Evolutionary conservation across 2,329 filamentous ascomycete genomes (phyloP), one percentile per base, ranked within the genome.

Genomic region (Aspergillus ochraceus): DNA sequence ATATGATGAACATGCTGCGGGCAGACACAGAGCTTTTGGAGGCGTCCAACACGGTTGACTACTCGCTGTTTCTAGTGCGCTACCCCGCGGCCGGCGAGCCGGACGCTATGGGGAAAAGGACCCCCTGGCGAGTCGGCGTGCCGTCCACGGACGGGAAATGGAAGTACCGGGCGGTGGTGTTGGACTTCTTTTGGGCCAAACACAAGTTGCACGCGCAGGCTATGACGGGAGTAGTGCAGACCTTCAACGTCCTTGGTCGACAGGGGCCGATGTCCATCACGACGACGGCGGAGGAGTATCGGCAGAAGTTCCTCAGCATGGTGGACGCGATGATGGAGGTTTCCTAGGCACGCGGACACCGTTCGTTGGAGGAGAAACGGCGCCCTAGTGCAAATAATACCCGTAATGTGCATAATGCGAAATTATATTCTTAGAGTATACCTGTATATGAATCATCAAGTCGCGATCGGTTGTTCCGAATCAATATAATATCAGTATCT

Each of bases 171-270:
- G 87, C 84, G 3, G 83, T 88, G 0, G 75, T 92, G 14, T 78
- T 92, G 36, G 90, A 92, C 72, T 92, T 92, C 75, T 91, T 92
- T 78, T 92, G 89, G 89, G 85, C 88, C 0, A 90, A 89, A 74
- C 88, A 91, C 73, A 88, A 88, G 65, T 67, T 87, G 0, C 87
- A 86, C 56, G 86, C 90, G 0, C 84, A 83, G 71, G 79, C 84
- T 1, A 84, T 91, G 83, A 90, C 88, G 0, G 81, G 83, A 0
- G 72, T 91, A 39, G 84, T 92, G 60, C 83, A 83, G 52, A 76
- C 81, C 0, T 90, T 87, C 67, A 91, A 91, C 66, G 67, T 82
- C 12, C 77, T 91, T 29, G 86, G 84, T 32, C 77, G 82, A 2
- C 82, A 88, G 65, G 89, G 88, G 0, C 88, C 85, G 0, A 92